A percentile compares a stretch with the other conserved stretches of the same genome.
These are phyloP conservation scores for Hyaloperonospora brassicae DNA, from an alignment of 352 stramenopile species.

Conservation along the genomic window DNA sequence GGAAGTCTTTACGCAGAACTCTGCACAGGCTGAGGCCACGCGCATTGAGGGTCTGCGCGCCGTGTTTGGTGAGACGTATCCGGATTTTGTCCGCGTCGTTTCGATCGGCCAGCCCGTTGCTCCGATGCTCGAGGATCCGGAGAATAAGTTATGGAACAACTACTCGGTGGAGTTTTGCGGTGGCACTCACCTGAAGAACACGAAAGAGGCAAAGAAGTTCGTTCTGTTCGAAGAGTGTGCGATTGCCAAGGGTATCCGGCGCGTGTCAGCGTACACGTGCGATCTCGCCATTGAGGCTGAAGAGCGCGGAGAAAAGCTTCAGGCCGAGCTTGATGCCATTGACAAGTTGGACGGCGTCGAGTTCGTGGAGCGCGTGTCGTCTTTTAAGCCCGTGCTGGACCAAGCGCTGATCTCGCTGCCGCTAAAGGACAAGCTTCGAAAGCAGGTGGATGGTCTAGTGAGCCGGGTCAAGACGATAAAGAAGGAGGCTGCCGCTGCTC, in stretches of 20 bases:
- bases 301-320: slow-evolving; percentile 68
- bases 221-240: slow-evolving; percentile 95
- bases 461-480: slow-evolving; percentile 77
- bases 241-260: slow-evolving; percentile 95
- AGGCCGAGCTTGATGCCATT: slow-evolving; percentile 69
- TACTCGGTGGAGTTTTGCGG: slow-evolving; percentile 99
- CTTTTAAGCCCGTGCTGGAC: slow-evolving; percentile 87
- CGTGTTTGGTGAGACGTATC: slow-evolving; percentile 99
- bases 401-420: slow-evolving; percentile 84
- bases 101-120: slow-evolving; percentile 86
- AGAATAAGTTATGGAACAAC: slow-evolving; percentile 83
- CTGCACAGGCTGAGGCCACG: slow-evolving; percentile 91
- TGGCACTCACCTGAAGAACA: slow-evolving; percentile 96
- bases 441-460: slow-evolving; percentile 65
- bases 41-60: slow-evolving; percentile 93
- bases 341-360: slow-evolving; percentile 61
- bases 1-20: slow-evolving; percentile 88
- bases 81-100: slow-evolving; percentile 96
- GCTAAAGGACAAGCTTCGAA: slow-evolving; percentile 81
- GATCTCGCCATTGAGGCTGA: slow-evolving; percentile 84
- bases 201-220: slow-evolving; percentile 93
- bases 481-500: slow-evolving; percentile 60
- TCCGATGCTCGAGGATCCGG: slow-evolving; percentile 77
- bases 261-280: slow-evolving; percentile 92
- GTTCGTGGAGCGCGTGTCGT: slow-evolving; percentile 84